Evolutionary conservation across 176 grass and related monocot species (phyloP).

Genomic region (Ensete glaucum): DNA sequence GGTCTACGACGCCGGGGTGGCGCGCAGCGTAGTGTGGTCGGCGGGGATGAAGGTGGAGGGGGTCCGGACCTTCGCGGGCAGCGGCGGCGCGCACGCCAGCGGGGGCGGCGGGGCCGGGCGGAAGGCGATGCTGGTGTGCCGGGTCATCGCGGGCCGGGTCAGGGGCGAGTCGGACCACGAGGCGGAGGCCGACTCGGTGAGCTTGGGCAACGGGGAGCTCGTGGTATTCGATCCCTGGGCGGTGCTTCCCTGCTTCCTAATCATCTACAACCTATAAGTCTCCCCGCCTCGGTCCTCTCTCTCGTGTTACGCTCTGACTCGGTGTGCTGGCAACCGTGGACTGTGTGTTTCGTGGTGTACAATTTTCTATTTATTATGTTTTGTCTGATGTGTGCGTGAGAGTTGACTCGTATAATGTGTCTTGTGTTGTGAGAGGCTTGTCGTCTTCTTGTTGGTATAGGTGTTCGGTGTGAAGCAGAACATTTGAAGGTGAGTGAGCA

Average conservation of each 20-base stretch:
- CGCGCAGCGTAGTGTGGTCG: slow-evolving; percentile 12
- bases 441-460: not conserved
- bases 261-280: slow-evolving; percentile 70
- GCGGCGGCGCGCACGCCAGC: slow-evolving; percentile 67
- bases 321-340: too few relatives aligned
- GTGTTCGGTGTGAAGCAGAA: not conserved
- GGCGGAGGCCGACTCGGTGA: slow-evolving; percentile 47
- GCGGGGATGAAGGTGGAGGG: slow-evolving; percentile 13
- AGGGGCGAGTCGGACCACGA: not conserved
- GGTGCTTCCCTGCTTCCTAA: slow-evolving; percentile 82
- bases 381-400: too few relatives aligned
- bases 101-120: slow-evolving; percentile 25
- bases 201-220: slow-evolving; percentile 53
- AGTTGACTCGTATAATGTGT: not conserved
- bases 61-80: slow-evolving; percentile 65
- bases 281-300: not conserved
- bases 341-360: not conserved
- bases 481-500: too few relatives aligned
- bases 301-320: too few relatives aligned
- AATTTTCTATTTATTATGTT: not conserved
- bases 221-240: slow-evolving; percentile 63
- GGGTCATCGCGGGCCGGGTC: slow-evolving; percentile 66
- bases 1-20: slow-evolving; percentile 19
- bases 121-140: slow-evolving; percentile 72
- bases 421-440: not conserved